Evolutionary conservation across 2,329 filamentous ascomycete genomes (phyloP).

Genomic region (Claviceps arundinis): DNA sequence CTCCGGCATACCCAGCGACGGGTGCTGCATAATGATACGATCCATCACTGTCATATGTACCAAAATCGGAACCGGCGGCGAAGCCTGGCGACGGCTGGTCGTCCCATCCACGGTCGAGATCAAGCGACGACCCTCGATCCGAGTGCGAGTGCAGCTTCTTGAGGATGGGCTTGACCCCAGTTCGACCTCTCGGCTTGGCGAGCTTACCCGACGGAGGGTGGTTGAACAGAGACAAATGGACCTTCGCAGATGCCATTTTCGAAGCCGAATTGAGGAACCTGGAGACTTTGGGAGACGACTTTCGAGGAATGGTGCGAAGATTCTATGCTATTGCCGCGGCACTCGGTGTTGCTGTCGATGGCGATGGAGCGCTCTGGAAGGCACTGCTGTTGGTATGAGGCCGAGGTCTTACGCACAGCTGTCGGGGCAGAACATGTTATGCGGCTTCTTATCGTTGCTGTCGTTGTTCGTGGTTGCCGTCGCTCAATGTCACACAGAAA

Average conservation of each 20-base stretch:
- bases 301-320: too few relatives aligned
- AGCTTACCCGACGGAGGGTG: slow-evolving; percentile 15
- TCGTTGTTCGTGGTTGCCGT: background rate
- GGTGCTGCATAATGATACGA: slow-evolving; percentile 8
- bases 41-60: slow-evolving; percentile 15
- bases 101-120: slow-evolving; percentile 46
- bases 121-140: slow-evolving; percentile 46
- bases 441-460: background rate
- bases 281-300: too few relatives aligned
- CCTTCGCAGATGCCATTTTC: slow-evolving; percentile 19
- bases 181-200: slow-evolving; percentile 33
- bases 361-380: background rate
- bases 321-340: background rate
- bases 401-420: background rate
- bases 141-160: slow-evolving; percentile 40
- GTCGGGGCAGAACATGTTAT: background rate
- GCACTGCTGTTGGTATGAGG: background rate
- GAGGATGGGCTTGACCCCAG: slow-evolving; percentile 46
- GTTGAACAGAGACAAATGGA: slow-evolving; percentile 8
- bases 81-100: slow-evolving; percentile 27
- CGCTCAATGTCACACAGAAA: slow-evolving; percentile 2
- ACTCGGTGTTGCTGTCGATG: background rate
- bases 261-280: too few relatives aligned
- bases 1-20: slow-evolving; percentile 5
- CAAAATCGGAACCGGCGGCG: slow-evolving; percentile 11